Evolutionary conservation across 2,329 filamentous ascomycete genomes (phyloP), one percentile per base, ranked within the genome.

Genomic region (Ophiostoma tasmaniense): DNA sequence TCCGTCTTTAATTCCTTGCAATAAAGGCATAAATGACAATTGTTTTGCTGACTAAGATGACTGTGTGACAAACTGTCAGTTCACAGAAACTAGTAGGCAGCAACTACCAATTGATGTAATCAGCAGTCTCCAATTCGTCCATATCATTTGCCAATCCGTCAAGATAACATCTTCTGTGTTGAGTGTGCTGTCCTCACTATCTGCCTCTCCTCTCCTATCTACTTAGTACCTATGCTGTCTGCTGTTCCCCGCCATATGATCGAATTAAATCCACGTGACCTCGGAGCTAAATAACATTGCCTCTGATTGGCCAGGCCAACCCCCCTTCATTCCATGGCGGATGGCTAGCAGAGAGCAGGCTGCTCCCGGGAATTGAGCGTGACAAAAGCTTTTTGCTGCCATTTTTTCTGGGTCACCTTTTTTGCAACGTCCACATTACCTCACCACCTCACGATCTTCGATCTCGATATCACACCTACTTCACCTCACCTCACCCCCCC

Each of bases 271-370:
- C 25, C 55, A 28, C 13, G 52, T 59, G 55, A 67, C 50, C 61
- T 71, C 69, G 69, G 71, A 72, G 68, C 71, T 72, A 73, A 71
- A 70, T 69, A 70, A 67, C 67, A 64, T 50, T 42, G 45, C 28
- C 42, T 67, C 68, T 65, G 68, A 72, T 72, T 72, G 71, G 71
- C 64, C 67, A 13, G 30, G 17, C 25, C 10, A 14, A 35, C 22
- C 64, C 30, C 35, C 39, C 35, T 64, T 33, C 37, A 1, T 10
- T 35, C 50, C 50, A 45, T 55, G 17, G n/a, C 20, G 25, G 13
- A n/a, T 22, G n/a, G 50, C 7, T 55, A 25, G 37, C 37, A 39
- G 37, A 14, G 37, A 28, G 13, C 14, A 61, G 11, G 13, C 28
- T 13, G 39, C 61, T 45, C 42, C 42, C 68, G 42, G 64, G 67